Base-by-base conservation (phyloP, 495 filamentous ascomycete species). In the Penicillium bialowiezense region DNA sequence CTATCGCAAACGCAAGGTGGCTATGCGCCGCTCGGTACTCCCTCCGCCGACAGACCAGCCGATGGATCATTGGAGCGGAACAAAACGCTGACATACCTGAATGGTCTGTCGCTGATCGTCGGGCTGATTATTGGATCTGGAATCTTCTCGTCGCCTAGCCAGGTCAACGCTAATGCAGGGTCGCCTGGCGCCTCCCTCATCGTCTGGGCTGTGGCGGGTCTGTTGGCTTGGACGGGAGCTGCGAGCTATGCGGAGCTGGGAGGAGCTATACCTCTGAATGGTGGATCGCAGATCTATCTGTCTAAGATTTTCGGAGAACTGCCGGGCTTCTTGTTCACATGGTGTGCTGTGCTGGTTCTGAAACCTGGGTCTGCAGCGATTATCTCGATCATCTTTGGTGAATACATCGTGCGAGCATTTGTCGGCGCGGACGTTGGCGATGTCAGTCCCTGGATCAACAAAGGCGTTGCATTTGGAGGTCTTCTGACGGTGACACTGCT, bases 121-220 rank as follows among this genome's bases (percentile, higher is more conserved):
- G 92, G 95, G 5, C 60, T 98, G 39, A 93, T 97, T 64, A 97
- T 98, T 56, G 93, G 93, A n/a, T 91, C 88, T 14, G 93, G 93
- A 2, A 97, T 98, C 59, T 98, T 98, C 70, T 92, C 90, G 8
- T 91, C 89, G 23, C 93, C 93, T 0, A 89, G 88, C 52, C 90
- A 96, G 69, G 95, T 98, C 56, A 96, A 96, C 60, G 78, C 78
- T 44, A 92, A 96, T 67, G 91, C 86, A 20, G 95, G 95, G 19
- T 96, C 92, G 21, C 91, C 92, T 2, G 93, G 93, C 5, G 91
- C 90, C 39, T 84, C 90, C 6, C 73, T 98, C 44, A 81, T 97
- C 15, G 84, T 96, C 5, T 98, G 93, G 93, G 75, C 78, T 3
- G 80, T 98, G 34, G 93, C 95, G 3, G 93, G 93, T 2, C 56